Base-by-base conservation (phyloP, 169 alveolate genomes). In the Plasmodium inui region DNA sequence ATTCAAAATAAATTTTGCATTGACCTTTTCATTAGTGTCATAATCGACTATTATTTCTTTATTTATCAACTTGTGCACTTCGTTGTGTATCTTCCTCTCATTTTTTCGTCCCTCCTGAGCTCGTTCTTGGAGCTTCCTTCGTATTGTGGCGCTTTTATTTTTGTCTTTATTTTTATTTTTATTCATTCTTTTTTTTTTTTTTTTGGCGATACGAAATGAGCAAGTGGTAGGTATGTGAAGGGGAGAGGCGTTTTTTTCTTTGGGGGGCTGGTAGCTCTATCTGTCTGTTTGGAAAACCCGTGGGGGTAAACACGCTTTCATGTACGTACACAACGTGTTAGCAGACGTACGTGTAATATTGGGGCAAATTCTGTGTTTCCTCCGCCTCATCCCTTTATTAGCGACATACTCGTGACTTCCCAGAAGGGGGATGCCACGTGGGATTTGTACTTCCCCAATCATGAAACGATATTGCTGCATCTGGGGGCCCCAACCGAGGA, bases 31-130 rank as follows among this genome's bases (percentile, higher is more conserved):
- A 78, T 88, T 88, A 57, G 94, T 88, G 82, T 81, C 44, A 78
- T 88, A 88, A 67, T 88, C 90, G 32, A 78, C 22, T 78, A 88
- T 79, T 57, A 88, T 28, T 79, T 88, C 90, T 78, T 88, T 88
- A 88, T 79, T 88, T 78, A 88, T 79, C 82, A 88, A 61, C 50
- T 88, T 76, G 74, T 57, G 71, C n/a, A 67, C 94, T 37, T 88
- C 82, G 50, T 79, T 88, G 73, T 78, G 84, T 79, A 88, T 53
- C 22, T 67, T 88, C 34, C 22, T 44, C 73, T 61, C 72, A 57
- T 44, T 37, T 26, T 57, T 88, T 67, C 73, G 70, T 32, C 72
- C 74, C 53, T 88, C 89, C 46, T 37, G 81, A 5, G 72, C 28
- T 32, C 73, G 81, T 28, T 88, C 94, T 67, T 88, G 89, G 17